Percentiles rank a stretch among this genome's conserved stretches.
These are phyloP conservation scores for Capsicum baccatum DNA, from an alignment of 257 asterid genomes.

Conservation along the genomic window DNA sequence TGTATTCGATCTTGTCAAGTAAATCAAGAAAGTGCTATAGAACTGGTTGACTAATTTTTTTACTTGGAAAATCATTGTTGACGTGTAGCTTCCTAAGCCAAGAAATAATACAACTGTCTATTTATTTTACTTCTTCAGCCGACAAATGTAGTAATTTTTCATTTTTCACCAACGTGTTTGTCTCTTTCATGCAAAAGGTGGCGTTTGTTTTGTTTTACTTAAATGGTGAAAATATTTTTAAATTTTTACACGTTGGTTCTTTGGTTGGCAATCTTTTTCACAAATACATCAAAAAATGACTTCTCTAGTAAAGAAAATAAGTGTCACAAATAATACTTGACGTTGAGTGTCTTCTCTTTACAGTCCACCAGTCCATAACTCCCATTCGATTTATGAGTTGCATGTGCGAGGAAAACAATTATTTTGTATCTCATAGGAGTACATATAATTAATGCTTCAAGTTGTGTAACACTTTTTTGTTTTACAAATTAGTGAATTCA, in stretches of 20 bases:
- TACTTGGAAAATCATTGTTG: background rate
- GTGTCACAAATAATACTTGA: background rate
- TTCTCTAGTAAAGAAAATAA: no score
- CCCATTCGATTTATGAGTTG: background rate
- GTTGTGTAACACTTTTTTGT: background rate
- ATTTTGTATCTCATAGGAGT: background rate
- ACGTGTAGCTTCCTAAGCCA: slow-evolving; percentile 15
- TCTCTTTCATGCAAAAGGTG: background rate
- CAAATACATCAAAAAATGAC: no score
- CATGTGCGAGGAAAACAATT: background rate
- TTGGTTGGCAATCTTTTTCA: background rate
- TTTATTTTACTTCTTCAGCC: background rate
- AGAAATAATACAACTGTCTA: background rate
- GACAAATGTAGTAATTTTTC: background rate
- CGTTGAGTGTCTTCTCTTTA: background rate
- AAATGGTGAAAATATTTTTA: background rate
- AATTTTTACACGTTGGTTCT: background rate
- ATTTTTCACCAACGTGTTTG: background rate
- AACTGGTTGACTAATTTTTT: background rate
- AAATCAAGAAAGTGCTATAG: background rate
- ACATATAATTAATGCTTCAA: background rate
- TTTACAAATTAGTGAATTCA: background rate
- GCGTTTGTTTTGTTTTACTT: slow-evolving; percentile 2
- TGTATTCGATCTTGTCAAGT: background rate
- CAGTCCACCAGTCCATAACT: background rate